Base-by-base conservation (phyloP, 306 rosid species). In the Vigna hirtella region DNA sequence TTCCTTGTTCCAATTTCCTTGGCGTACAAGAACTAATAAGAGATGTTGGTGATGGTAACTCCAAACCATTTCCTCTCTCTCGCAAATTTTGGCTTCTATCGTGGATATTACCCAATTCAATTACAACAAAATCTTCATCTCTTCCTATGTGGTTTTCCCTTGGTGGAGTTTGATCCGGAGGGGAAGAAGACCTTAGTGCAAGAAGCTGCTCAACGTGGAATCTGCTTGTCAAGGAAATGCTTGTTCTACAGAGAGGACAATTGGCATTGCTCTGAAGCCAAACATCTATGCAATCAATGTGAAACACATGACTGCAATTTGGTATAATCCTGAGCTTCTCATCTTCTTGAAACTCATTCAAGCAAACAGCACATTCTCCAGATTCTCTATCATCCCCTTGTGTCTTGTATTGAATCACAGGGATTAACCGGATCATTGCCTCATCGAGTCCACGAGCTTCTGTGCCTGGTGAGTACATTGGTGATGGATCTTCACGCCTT, bases 181-280 rank as follows among this genome's bases (percentile, higher is more conserved):
- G 61, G 6, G 88, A 74, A 66, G 87, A 48, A 49, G 87, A 59
- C 74, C 79, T 84, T 3, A 79, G 76, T 15, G 43, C 81, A n/a
- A 90, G 64, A 61, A 89, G 77, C 82, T 72, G 94, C 40, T 86
- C 87, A 51, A 80, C 50, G 0, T 70, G 89, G 70, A 78, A 87
- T 47, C 84, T 71, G 43, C 75, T 77, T 17, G 88, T 67, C 32
- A 85, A 55, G 1, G 97, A 95, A 86, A 92, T 86, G 73, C 87
- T 87, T 38, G 93, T 88, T 71, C 99, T 85, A 45, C 99, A 96
- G 62, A 96, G 98, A 32, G 98, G 99, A 83, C 99, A 96, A 84
- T 93, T 96, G n/a, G 97, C 89, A 83, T 87, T 93, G 83, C 56
- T 85, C 74, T 89, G 97, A 50, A 96, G 96, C 99, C 99, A 93